Base-by-base conservation (phyloP, 2,329 filamentous ascomycete species). In the Truncatella angustata region DNA sequence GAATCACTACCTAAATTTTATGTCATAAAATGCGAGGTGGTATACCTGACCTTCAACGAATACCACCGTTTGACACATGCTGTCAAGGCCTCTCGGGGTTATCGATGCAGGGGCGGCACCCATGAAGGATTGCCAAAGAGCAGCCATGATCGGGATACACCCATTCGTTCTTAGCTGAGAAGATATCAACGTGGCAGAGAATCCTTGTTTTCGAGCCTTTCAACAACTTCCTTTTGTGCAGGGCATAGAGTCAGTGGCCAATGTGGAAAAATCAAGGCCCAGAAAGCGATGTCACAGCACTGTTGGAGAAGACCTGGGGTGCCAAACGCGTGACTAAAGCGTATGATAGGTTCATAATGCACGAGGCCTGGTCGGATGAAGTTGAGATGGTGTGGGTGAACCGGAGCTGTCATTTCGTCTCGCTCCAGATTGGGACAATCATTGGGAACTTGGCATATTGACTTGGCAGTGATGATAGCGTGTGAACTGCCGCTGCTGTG, bases 261-360 rank as follows among this genome's bases (percentile, higher is more conserved):
- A 32, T n/a, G n/a, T n/a, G n/a, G n/a, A n/a, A n/a, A n/a, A 32
- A 32, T 9, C 28, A 32, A 32, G 28, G 14, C 14, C 14, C 14
- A 28, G 23, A 44, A 40, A 44, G 23, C 24, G 20, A 23, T 28
- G 9, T 44, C 23, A n/a, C 5, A 11, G 37, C 37, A 21, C 21
- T 40, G 37, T 11, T 40, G 18, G 14, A 18, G 37, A 40, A n/a
- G 40, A 9, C 2, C n/a, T 20, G 5, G 34, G 45, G 4, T 39
- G 32, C 20, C 30, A 37, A 24, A 46, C 54, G 58, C 58, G 54
- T 60, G 58, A 60, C 52, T 54, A 21, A 36, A 44, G 32, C 52
- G 39, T 53, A 49, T 60, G 57, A 59, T 60, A 59, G 58, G 58
- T 10, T 12, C 30, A 32, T 35, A 43, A 52, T 42, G 51, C 55